Percentiles rank a stretch among this genome's conserved stretches.
Conservation (phyloP, 371 early-diverging fungal species). For the Apophysomyces variabilis region DNA sequence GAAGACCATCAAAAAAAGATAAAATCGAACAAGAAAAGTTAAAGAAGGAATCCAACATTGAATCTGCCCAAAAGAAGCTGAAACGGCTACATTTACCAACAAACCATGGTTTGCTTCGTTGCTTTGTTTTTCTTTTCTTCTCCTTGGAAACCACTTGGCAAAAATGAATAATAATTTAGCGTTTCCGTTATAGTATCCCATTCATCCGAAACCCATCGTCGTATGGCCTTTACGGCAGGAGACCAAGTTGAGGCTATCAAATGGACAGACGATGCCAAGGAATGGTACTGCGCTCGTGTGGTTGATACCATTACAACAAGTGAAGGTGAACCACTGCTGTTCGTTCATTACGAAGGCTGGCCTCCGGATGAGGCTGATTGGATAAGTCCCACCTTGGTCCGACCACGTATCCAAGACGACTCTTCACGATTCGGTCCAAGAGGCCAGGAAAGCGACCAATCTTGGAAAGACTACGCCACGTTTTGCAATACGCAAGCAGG, state of each 20-base stretch:
- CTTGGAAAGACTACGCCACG: constrained; percentile 59
- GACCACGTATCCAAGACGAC: neutral
- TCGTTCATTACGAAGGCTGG: constrained; percentile 67
- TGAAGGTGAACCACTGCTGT: constrained; percentile 17
- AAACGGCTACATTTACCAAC: no score
- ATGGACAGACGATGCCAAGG: constrained; percentile 34
- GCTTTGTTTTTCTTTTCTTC: no score
- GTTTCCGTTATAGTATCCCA: no score
- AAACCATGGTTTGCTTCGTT: no score
- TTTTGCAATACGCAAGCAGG: constrained; percentile 58
- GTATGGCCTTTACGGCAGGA: constrained; percentile 16
- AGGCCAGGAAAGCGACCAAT: constrained; percentile 54
- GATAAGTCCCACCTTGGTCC: constrained; percentile 47
- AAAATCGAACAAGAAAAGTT: no score
- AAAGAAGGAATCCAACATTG: no score
- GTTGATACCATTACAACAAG: constrained; percentile 27
- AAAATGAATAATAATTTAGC: no score
- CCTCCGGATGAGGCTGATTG: constrained; percentile 64
- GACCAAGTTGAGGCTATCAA: constrained; percentile 48
- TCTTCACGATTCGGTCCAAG: constrained; percentile 47
- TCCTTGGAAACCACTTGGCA: no score
- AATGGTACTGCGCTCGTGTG: constrained; percentile 49
- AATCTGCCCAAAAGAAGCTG: no score
- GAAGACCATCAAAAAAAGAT: no score
- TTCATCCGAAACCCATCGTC: no score